Evolutionary conservation across 2,329 filamentous ascomycete genomes (phyloP), one percentile per base, ranked within the genome.

Genomic region (Aspergillus ruber): DNA sequence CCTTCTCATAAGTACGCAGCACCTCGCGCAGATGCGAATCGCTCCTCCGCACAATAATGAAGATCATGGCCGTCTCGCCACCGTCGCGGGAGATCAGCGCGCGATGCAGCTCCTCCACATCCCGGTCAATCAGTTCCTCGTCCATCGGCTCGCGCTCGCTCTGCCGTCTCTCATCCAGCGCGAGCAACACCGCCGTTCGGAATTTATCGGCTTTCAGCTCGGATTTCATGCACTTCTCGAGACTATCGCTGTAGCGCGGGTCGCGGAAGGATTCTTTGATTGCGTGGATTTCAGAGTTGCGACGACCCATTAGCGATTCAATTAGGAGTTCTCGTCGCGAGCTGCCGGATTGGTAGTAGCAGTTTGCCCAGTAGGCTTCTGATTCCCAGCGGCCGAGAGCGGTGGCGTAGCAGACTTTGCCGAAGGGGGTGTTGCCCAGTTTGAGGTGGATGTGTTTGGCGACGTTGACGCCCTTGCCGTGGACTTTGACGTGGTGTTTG

Each of bases 291-390:
- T 97, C 93, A n/a, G 81, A 76, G 66, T 96, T 96, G 23, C 83
- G 83, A 5, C 90, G 82, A 0, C 93, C 93, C 83, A 96, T 95
- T 17, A 98, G 78, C 5, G 84, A 82, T 69, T 98, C 93, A 59
- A 97, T 96, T 45, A 98, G 79, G 32, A 98, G 77, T 68, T 97
- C 91, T 5, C 90, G 82, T 2, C 89, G 80, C 6, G 84, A 88
- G 59, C 85, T 87, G 67, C 91, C 86, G 33, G 85, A 84, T 64
- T 96, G 91, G 71, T 96, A 97, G 84, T 90, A 97, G 69, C 89
- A 95, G 67, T 96, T 97, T 50, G 91, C 90, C 90, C 93, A 98
- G 75, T 95, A 95, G 0, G 89, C 88, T 67, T 98, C 93, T 57
- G 84, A 85, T 71, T 96, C 93, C 84, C 90, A 97, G 45, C 80